Conservation (phyloP, 192 early-diverging fungal genomes). For the Entomortierella parvispora region DNA sequence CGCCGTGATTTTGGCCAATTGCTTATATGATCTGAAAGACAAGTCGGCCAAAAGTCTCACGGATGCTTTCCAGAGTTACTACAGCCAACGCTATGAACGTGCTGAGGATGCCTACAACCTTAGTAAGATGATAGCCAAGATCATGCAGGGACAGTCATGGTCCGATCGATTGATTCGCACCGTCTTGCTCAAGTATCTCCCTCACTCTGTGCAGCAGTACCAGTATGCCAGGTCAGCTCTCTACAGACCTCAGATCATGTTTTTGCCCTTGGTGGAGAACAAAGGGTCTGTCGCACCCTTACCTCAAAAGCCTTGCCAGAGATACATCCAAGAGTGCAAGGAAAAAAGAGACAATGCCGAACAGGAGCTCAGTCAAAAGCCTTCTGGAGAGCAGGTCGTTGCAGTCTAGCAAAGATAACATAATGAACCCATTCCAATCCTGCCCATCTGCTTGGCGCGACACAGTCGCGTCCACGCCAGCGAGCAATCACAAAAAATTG, state of each 20-base stretch:
- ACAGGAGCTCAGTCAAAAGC: too few relatives aligned
- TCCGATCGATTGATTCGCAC: constrained; percentile 3
- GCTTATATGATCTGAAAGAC: constrained; percentile 10
- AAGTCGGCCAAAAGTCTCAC: neutral
- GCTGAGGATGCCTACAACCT: neutral
- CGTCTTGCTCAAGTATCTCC: constrained; percentile 12
- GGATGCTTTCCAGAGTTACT: constrained; percentile 16
- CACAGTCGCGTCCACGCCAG: too few relatives aligned
- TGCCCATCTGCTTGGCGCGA: too few relatives aligned
- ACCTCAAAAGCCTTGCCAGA: constrained; percentile 19
- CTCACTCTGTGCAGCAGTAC: neutral
- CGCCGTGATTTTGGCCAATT: constrained; percentile 21
- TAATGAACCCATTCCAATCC: too few relatives aligned
- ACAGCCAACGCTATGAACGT: constrained; percentile 1
- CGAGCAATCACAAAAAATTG: too few relatives aligned
- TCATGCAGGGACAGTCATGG: neutral
- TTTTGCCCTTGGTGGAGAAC: neutral
- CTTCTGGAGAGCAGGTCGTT: too few relatives aligned
- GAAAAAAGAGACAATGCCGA: too few relatives aligned
- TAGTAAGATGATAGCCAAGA: neutral
- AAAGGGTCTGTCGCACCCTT: constrained; percentile 2
- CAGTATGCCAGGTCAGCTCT: neutral
- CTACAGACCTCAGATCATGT: constrained; percentile 17
- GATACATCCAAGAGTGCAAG: constrained; percentile 5
- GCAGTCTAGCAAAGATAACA: too few relatives aligned